These are phyloP conservation scores for Dioszegia crocea DNA, from an alignment of 768 basidiomycete genomes.

Conservation along the genomic window DNA sequence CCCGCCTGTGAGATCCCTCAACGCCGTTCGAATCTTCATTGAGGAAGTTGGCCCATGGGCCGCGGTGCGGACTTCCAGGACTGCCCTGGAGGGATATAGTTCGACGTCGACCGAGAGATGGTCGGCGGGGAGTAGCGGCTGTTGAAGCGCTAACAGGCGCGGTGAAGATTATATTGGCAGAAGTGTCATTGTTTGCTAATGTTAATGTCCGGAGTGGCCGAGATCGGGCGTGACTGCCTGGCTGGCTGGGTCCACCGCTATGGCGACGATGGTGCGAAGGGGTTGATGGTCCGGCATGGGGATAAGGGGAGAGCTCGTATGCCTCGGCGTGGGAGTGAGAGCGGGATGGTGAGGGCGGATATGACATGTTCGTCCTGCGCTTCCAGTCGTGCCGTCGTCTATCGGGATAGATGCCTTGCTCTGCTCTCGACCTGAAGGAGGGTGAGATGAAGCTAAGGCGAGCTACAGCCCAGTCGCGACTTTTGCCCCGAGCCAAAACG, in stretches of 20 bases:
- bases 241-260: neutral
- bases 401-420: too few species aligned
- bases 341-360: constrained; percentile 21
- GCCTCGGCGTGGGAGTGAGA: constrained; percentile 20
- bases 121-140: constrained; percentile 8
- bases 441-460: too few species aligned
- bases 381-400: too few species aligned
- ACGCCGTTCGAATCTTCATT: constrained; percentile 10
- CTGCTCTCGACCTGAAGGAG: too few species aligned
- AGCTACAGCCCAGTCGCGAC: too few species aligned
- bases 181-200: constrained; percentile 14
- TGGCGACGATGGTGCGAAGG: neutral
- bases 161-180: constrained; percentile 23
- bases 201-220: constrained; percentile 17
- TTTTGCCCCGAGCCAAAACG: too few species aligned
- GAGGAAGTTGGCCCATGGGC: constrained; percentile 11
- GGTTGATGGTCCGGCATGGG: constrained; percentile 4
- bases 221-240: neutral
- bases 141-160: constrained; percentile 8
- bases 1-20: constrained; percentile 19
- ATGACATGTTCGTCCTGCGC: constrained; percentile 12
- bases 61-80: constrained; percentile 10
- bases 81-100: constrained; percentile 16
- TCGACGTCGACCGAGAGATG: neutral
- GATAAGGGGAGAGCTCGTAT: constrained; percentile 25